Evolutionary conservation across 257 asterid species (phyloP).

Genomic region (Solanum lycopersicoides): DNA sequence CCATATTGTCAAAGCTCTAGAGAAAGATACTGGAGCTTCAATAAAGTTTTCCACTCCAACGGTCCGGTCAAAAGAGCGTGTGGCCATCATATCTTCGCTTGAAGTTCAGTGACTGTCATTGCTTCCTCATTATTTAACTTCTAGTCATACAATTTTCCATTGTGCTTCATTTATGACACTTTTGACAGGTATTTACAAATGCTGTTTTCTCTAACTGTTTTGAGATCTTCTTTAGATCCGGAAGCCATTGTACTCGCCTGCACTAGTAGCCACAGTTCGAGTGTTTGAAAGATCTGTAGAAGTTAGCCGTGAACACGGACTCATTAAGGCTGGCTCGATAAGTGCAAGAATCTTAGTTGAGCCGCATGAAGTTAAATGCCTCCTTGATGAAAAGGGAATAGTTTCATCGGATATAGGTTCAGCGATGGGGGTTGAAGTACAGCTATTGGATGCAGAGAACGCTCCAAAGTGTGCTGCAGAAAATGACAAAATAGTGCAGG

Average conservation of each 20-base stretch:
- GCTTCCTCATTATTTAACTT: not conserved
- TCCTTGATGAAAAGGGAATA: constrained; percentile 28
- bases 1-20: constrained; percentile 26
- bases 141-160: not conserved
- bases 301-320: constrained; percentile 23
- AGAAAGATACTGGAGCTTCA: constrained; percentile 51
- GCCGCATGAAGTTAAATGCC: constrained; percentile 24
- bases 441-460: constrained; percentile 15
- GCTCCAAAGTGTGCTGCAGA: constrained; percentile 19
- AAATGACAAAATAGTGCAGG: constrained; percentile 40
- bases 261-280: constrained; percentile 39
- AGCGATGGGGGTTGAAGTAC: constrained; percentile 30
- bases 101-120: constrained; percentile 25
- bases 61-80: constrained; percentile 40
- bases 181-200: not conserved
- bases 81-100: constrained; percentile 37
- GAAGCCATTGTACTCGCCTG: constrained; percentile 32
- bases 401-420: constrained; percentile 33
- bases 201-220: not conserved
- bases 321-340: constrained; percentile 9
- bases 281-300: constrained; percentile 40
- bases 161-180: not conserved
- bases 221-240: constrained; percentile 26
- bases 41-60: constrained; percentile 35
- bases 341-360: constrained; percentile 38